Evolutionary conservation across 352 stramenopile genomes (phyloP).

Genomic region (Phytophthora chlamydospora): DNA sequence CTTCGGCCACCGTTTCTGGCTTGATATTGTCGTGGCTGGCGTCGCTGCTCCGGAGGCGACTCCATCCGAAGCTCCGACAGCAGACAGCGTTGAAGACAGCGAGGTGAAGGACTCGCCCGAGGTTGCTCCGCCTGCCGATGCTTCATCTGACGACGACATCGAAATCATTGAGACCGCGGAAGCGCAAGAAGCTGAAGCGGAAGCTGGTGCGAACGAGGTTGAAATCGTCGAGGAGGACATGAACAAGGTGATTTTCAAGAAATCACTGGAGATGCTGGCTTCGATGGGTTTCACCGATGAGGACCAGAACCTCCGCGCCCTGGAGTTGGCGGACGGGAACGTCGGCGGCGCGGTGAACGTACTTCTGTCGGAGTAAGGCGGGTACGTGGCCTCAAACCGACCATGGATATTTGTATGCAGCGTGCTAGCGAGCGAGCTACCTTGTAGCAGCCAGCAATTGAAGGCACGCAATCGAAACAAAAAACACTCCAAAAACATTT

Average conservation of each 20-base stretch:
- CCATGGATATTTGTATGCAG: slow-evolving; percentile 22
- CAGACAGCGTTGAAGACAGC: slow-evolving; percentile 20
- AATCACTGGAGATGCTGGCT: slow-evolving; percentile 50
- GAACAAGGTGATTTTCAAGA: slow-evolving; percentile 29
- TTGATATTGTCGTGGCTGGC: slow-evolving; percentile 68
- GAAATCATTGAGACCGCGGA: slow-evolving; percentile 44
- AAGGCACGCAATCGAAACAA: neutral
- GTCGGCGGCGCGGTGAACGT: slow-evolving; percentile 53
- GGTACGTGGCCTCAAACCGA: neutral
- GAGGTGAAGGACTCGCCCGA: slow-evolving; percentile 24
- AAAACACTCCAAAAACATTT: slow-evolving; percentile 7
- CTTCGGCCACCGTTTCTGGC: slow-evolving; percentile 89
- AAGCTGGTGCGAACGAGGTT: slow-evolving; percentile 1
- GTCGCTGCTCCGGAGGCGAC: slow-evolving; percentile 5
- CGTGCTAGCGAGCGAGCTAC: slow-evolving; percentile 3
- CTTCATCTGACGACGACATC: slow-evolving; percentile 39
- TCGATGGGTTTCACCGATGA: slow-evolving; percentile 68
- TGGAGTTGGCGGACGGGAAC: slow-evolving; percentile 57
- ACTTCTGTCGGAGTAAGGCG: slow-evolving; percentile 53
- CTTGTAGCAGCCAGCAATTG: neutral
- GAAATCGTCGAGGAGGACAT: slow-evolving; percentile 10
- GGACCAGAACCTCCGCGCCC: slow-evolving; percentile 48
- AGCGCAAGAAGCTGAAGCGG: slow-evolving; percentile 30
- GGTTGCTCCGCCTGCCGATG: slow-evolving; percentile 10
- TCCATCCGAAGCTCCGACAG: slow-evolving; percentile 11